These are phyloP conservation scores for Calonectria naviculata DNA, from an alignment of 2,329 filamentous ascomycete genomes.

Conservation along the genomic window DNA sequence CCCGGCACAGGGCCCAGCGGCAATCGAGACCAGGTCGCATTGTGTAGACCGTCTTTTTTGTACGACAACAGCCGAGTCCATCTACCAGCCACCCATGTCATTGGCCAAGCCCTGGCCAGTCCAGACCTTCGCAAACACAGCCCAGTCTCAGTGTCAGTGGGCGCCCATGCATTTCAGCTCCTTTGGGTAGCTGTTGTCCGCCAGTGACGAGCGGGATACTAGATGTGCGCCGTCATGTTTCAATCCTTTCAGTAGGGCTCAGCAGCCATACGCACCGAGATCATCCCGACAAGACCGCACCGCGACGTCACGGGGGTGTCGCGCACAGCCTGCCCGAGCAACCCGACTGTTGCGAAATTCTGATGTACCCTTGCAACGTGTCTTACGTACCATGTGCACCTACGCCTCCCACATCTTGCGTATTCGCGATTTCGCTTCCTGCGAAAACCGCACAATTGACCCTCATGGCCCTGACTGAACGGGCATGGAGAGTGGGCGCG, in stretches of 20 bases:
- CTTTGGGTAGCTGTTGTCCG: background rate
- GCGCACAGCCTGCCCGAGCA: background rate
- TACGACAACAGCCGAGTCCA: background rate
- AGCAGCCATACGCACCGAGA: background rate
- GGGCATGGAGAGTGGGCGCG: background rate
- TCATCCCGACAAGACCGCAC: background rate
- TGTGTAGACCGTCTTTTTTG: background rate
- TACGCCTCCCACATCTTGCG: background rate
- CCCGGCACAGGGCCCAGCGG: background rate
- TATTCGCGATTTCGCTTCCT: background rate
- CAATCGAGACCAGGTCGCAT: background rate
- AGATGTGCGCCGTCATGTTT: background rate
- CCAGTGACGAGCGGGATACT: background rate
- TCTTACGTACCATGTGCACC: background rate
- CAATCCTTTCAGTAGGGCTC: background rate
- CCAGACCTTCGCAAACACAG: background rate
- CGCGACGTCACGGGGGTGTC: background rate
- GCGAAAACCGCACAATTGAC: background rate
- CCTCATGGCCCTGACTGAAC: background rate
- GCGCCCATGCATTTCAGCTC: background rate
- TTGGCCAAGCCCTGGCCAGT: background rate
- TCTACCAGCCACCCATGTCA: background rate
- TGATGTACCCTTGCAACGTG: background rate
- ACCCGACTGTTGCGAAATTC: background rate
- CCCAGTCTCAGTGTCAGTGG: slow-evolving; percentile 6